Evolutionary conservation across 345 rosid species (phyloP).

Genomic region (Sisymbrium altissimum): DNA sequence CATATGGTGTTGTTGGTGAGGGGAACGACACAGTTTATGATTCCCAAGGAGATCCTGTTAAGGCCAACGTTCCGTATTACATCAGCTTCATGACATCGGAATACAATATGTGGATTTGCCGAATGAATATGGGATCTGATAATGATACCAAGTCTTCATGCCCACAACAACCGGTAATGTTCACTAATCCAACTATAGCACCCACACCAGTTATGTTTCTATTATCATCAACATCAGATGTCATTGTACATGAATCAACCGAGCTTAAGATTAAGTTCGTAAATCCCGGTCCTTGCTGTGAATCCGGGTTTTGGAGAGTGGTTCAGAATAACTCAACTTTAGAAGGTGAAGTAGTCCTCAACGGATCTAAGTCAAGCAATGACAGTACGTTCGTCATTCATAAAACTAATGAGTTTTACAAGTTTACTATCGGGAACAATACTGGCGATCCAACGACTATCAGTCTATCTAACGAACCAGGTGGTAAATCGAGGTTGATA

Average conservation of each 20-base stretch:
- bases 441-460: background rate
- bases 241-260: background rate
- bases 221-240: background rate
- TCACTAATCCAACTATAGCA: background rate
- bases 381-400: background rate
- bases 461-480: background rate
- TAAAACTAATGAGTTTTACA: background rate
- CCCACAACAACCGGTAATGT: slow-evolving; percentile 1
- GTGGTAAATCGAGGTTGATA: background rate
- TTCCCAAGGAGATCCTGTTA: background rate
- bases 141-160: background rate
- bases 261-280: background rate
- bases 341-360: background rate
- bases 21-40: background rate
- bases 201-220: background rate
- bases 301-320: background rate
- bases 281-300: background rate
- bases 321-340: background rate
- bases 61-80: background rate
- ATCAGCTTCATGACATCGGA: background rate
- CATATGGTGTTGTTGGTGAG: background rate
- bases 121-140: background rate
- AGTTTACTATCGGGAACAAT: background rate
- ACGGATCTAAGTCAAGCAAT: background rate
- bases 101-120: background rate